Evolutionary conservation across 495 filamentous ascomycete genomes (phyloP), one percentile per base, ranked within the genome.

Genomic region (Annulohypoxylon nitens): DNA sequence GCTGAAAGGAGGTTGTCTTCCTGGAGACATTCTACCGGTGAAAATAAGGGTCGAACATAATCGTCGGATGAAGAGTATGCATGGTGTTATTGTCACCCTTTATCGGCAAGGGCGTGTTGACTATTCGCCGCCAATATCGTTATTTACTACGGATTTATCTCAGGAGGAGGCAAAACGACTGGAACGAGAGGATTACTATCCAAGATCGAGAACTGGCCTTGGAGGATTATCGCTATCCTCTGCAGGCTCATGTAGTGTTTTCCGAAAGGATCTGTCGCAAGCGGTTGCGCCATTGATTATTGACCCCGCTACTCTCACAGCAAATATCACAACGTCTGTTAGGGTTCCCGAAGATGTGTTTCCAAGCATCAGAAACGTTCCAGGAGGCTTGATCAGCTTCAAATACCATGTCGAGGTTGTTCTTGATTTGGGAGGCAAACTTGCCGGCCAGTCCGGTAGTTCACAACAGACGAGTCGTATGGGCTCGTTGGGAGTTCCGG

Each of bases 51-150:
- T 99, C 67, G 90, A 92, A 75, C 97, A 98, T 74, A 93, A 88
- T 55, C 95, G 95, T 74, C 88, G 89, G 58, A 90, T 98, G 76
- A 93, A 92, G 78, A 98, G 92, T 76, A 84, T 97, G 82, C 91
- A 95, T 73, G 96, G 96, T 0, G 92, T 98, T 57, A 96, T 99
- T 64, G 86, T 97, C 30, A 99, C 96, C 1, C 84, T 99, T 4
- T 97, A 97, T 78, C 89, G 96, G 48, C 92, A 97, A 80, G 94
- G 94, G 8, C 91, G 94, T 9, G 95, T 98, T 30, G 97, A 99
- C 76, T 90, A 95, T 50, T 89, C 94, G 70, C 94, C 95, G 2
- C 86, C 83, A 4, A 61, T 80, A 34, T 79, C 79, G n/a, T 79
- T 93, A 3, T 90, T 90, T 20, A 81, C 84, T 10, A 82, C 89